Evolutionary conservation across 257 asterid genomes (phyloP), one percentile per base, ranked within the genome.

Genomic region (Ilex asprella): DNA sequence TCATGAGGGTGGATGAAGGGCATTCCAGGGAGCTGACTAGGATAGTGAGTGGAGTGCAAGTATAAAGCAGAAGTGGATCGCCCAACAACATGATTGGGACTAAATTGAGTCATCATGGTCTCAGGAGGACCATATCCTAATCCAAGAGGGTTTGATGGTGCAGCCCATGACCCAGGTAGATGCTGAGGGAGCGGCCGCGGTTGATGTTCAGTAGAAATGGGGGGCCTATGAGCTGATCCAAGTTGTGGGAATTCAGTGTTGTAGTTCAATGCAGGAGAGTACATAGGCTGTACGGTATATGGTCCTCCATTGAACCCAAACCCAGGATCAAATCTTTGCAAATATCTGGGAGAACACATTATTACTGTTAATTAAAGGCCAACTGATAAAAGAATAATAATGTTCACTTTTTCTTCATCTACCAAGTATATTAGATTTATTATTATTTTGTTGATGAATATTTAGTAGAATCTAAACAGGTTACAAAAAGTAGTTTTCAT

Each of bases 321-420:
- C 44, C 95, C 97, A 58, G 99, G 99, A 73, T 94, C 97, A 77
- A 94, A 94, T 72, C 99, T 87, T 75, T 94, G 99, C 92, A 84
- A 61, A 86, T 87, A 94, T 69, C 99, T 94, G 57, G 57, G 71
- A 58, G 64, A 66, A 44, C 56, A 35, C 41, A 35, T 35, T 35
- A 35, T 35, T 35, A 35, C 41, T 35, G 8, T 8, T 35, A 35
- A 1, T 21, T 21, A 21, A 21, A 21, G 27, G 27, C 27, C 1
- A 21, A 21, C 27, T 35, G 41, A 35, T 35, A 35, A 35, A 35
- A 35, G 0, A 35, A 35, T 3, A 35, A 35, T 35, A 4, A 35
- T 35, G 41, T 35, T 21, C 41, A 35, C 8, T 35, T 4, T 35
- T 35, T 35, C 41, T 35, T 35, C 41, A 35, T 35, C 8, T 35